Percentiles rank a stretch among this genome's conserved stretches.
These are phyloP conservation scores for Sporothrix pseudoabietina DNA, from an alignment of 2,329 filamentous ascomycete genomes.

Conservation along the genomic window DNA sequence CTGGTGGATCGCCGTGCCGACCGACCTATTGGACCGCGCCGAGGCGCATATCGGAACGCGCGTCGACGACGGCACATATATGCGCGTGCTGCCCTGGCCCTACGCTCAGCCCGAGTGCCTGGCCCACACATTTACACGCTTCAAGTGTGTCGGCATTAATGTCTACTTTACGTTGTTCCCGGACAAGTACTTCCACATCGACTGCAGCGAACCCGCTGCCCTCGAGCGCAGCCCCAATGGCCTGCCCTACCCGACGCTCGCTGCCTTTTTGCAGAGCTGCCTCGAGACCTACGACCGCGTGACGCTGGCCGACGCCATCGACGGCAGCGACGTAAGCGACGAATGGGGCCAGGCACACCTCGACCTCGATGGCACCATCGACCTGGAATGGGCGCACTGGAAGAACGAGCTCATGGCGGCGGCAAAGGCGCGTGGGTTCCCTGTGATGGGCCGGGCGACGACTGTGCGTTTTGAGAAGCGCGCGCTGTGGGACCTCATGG, in stretches of 20 bases:
- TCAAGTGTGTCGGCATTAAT: slow-evolving; percentile 1
- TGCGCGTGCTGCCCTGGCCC: slow-evolving; percentile 15
- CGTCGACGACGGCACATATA: not conserved
- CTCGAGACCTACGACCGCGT: slow-evolving; percentile 16
- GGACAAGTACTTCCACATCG: slow-evolving; percentile 6
- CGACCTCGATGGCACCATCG: slow-evolving; percentile 10
- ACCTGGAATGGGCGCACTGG: slow-evolving; percentile 15
- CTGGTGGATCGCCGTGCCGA: slow-evolving; percentile 14
- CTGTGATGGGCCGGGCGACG: slow-evolving; percentile 6
- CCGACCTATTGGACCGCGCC: not conserved
- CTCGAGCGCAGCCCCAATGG: not conserved
- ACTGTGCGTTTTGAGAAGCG: slow-evolving; percentile 17
- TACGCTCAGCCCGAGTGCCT: slow-evolving; percentile 14
- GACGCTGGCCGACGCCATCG: slow-evolving; percentile 13
- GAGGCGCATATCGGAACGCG: slow-evolving; percentile 11
- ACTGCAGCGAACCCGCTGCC: not conserved
- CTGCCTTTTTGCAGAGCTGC: slow-evolving; percentile 7
- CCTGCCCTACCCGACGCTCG: slow-evolving; percentile 18
- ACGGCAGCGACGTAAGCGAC: not conserved
- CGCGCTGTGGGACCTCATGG: slow-evolving; percentile 3
- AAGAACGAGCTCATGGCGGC: slow-evolving; percentile 19
- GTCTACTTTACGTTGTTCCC: slow-evolving; percentile 7
- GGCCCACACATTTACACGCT: slow-evolving; percentile 8
- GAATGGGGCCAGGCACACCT: slow-evolving; percentile 11
- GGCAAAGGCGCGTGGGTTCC: not conserved